Percentiles rank a stretch among this genome's conserved stretches.
phyloP scores from a whole-genome alignment of 345 rosid genomes.

The Raphanus raphanistrum region DNA sequence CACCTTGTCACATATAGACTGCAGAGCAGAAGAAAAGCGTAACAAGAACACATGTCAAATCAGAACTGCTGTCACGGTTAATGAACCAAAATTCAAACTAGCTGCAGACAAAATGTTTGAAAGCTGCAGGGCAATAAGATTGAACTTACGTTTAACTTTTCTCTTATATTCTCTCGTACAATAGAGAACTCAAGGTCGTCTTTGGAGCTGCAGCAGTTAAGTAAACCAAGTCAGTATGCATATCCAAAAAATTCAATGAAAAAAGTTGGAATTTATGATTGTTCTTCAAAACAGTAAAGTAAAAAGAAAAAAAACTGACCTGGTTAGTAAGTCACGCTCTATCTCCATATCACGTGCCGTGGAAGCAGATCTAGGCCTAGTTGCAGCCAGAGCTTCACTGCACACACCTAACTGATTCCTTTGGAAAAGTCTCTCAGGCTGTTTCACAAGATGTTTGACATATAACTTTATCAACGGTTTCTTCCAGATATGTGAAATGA shows the following conservation, averaged over 20 bases:
- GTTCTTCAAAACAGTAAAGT: constrained; percentile 1
- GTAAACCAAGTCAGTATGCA: constrained; percentile 18
- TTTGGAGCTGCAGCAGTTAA: constrained; percentile 60
- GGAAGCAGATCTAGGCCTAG: constrained; percentile 79
- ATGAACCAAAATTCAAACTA: neutral
- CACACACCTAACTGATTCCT: constrained; percentile 65
- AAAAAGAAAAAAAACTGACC: constrained; percentile 38
- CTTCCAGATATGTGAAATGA: neutral
- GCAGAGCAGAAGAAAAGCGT: constrained; percentile 25
- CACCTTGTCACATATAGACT: constrained; percentile 69
- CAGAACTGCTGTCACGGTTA: neutral
- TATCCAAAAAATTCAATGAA: neutral
- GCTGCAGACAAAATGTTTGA: neutral
- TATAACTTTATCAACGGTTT: neutral
- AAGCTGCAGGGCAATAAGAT: neutral
- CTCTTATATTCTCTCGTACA: constrained; percentile 81
- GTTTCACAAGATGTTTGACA: constrained; percentile 51
- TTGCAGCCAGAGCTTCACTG: constrained; percentile 95
- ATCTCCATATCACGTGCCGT: constrained; percentile 69
- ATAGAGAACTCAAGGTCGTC: constrained; percentile 91
- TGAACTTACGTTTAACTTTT: constrained; percentile 66
- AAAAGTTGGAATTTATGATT: neutral
- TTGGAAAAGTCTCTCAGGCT: constrained; percentile 98
- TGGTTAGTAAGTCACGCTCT: constrained; percentile 80
- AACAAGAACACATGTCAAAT: neutral